Percentiles rank a stretch among this genome's conserved stretches.
These are phyloP conservation scores for Omphalotus olearius DNA, from an alignment of 1,284 basidiomycete species.

Conservation along the genomic window DNA sequence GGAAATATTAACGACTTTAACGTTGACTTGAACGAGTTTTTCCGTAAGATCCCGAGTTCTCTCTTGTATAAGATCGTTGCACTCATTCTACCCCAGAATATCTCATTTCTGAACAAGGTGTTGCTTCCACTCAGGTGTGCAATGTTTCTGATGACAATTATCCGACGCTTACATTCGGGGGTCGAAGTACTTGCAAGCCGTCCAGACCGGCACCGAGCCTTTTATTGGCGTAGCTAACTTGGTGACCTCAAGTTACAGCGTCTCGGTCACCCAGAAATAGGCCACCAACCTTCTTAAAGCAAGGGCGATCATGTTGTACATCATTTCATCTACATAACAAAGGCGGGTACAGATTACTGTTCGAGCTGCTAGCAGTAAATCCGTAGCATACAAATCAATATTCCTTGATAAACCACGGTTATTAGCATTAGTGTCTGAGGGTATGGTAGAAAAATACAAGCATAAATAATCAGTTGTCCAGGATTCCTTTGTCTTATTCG, in stretches of 20 bases:
- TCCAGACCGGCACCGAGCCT: conserved; percentile 45
- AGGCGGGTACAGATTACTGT: no score
- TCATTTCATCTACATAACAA: no score
- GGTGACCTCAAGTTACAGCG: conserved; percentile 33
- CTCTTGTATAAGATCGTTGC: not conserved
- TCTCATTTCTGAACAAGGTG: conserved; percentile 35
- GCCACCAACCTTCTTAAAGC: no score
- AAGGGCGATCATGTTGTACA: no score
- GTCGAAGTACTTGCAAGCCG: conserved; percentile 37
- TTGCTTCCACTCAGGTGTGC: conserved; percentile 35
- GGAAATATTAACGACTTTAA: conserved; percentile 49
- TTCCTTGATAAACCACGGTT: no score
- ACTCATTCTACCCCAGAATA: conserved; percentile 27
- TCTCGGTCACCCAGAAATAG: conserved; percentile 21
- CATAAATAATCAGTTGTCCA: no score
- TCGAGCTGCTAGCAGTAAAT: no score
- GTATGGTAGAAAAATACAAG: no score
- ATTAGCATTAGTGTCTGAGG: no score
- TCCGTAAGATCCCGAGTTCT: conserved; percentile 34
- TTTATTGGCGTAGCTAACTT: conserved; percentile 41
- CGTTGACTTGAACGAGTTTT: conserved; percentile 53
- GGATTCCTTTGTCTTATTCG: no score
- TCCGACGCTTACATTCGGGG: not conserved
- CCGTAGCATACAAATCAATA: no score
- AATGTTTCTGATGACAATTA: not conserved